These are phyloP conservation scores for Fusarium tricinctum DNA, from an alignment of 2,329 filamentous ascomycete genomes.

Conservation along the genomic window DNA sequence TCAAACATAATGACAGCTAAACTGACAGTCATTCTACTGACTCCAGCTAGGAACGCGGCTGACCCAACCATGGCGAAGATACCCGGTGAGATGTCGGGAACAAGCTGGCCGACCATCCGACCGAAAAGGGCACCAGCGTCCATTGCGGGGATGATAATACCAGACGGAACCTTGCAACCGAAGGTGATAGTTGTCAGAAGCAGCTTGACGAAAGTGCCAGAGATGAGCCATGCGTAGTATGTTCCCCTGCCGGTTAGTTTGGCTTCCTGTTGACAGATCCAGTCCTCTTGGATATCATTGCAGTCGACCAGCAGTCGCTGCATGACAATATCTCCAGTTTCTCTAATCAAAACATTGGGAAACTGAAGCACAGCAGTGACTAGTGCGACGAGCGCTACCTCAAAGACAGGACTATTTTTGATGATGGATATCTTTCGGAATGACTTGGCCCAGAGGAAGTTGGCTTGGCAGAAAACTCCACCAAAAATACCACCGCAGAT, in stretches of 20 bases:
- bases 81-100: slow-evolving; percentile 28
- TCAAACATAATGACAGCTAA: slow-evolving; percentile 42
- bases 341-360: slow-evolving; percentile 26
- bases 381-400: slow-evolving; percentile 15
- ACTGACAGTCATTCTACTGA: slow-evolving; percentile 40
- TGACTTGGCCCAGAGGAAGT: slow-evolving; percentile 30
- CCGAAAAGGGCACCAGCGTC: slow-evolving; percentile 34
- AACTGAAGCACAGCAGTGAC: slow-evolving; percentile 24
- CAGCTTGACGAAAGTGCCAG: slow-evolving; percentile 32
- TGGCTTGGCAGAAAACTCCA: slow-evolving; percentile 29
- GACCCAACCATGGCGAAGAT: slow-evolving; percentile 40
- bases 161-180: slow-evolving; percentile 39
- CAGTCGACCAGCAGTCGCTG: slow-evolving; percentile 33
- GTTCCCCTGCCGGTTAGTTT: slow-evolving; percentile 10
- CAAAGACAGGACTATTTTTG: slow-evolving; percentile 26
- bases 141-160: slow-evolving; percentile 34
- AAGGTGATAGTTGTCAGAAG: slow-evolving; percentile 34
- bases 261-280: slow-evolving; percentile 36
- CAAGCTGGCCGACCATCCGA: slow-evolving; percentile 22
- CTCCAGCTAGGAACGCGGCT: slow-evolving; percentile 34
- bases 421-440: slow-evolving; percentile 25
- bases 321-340: slow-evolving; percentile 38
- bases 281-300: slow-evolving; percentile 13
- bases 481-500: slow-evolving; percentile 27
- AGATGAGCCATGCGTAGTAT: slow-evolving; percentile 33